Base-by-base conservation (phyloP, 129 eudicot genomes). In the Dittrichia graveolens region DNA sequence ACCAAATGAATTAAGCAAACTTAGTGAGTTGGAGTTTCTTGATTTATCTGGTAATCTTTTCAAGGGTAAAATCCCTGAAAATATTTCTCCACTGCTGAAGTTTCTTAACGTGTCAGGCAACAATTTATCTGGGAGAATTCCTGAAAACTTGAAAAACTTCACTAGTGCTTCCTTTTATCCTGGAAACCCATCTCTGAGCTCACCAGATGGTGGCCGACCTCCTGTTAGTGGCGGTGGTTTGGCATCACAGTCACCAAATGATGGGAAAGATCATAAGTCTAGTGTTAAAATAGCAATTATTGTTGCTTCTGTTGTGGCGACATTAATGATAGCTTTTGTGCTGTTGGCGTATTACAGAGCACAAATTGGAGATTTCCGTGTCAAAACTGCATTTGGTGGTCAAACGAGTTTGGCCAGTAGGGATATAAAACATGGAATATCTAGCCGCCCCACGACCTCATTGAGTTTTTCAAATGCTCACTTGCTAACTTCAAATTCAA, bases 381-480 rank as follows among this genome's bases (percentile, higher is more conserved):
- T 76, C 12, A 74, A 83, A 80, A 81, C 80, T 63, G 92, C 88
- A 47, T 85, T 85, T 59, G 67, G 80, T 70, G 78, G 79, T 65
- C 83, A 87, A 71, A 72, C 89, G 11, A 56, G 65, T 43, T 45
- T 72, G 77, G 50, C 91, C 41, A 78, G 86, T 24, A 67, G 89
- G 64, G 97, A 88, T 65, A 82, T 76, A 40, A 90, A 85, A 77
- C 71, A 64, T 15, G 94, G 94, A 44, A 88, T 83, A 65, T 86
- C 89, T 35, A 50, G 65, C 67, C 81, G 89, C 46, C 94, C 89
- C 40, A 83, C 91, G 48, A 86, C 86, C 12, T 81, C 90, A 5
- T 68, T 87, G 49, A 92, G 98, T 76, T 94, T 94, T 68, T 94
- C 99, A 45, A 81, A 86, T 41, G 89, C 88, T 77, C 99, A 85